Percentiles rank a stretch among this genome's conserved stretches.
phyloP scores from a whole-genome alignment of 1,284 basidiomycete species.

The Malassezia dermatis region DNA sequence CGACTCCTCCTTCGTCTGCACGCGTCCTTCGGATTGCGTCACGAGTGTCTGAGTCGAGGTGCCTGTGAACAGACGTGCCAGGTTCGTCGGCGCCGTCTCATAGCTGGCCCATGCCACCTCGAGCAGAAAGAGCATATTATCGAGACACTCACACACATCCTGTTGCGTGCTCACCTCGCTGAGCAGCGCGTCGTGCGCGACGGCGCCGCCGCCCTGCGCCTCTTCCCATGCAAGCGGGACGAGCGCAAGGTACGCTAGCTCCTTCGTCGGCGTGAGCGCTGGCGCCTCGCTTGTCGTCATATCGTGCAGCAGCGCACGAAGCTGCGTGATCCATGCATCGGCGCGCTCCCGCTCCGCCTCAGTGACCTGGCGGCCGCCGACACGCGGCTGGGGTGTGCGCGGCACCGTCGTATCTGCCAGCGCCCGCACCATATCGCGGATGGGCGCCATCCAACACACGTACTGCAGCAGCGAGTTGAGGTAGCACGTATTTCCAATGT shows the following conservation, averaged over 20 bases:
- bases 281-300: constrained; percentile 60
- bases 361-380: constrained; percentile 73
- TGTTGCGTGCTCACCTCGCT: constrained; percentile 70
- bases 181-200: constrained; percentile 23
- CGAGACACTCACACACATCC: constrained; percentile 95
- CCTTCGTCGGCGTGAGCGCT: constrained; percentile 69
- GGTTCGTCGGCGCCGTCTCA: constrained; percentile 4
- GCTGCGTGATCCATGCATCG: constrained; percentile 54
- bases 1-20: constrained; percentile 68
- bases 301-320: constrained; percentile 67
- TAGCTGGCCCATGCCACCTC: constrained; percentile 69
- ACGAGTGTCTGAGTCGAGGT: constrained; percentile 32
- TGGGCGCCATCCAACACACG: constrained; percentile 83
- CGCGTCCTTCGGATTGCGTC: not conserved
- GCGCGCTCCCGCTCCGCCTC: constrained; percentile 62
- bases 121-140: constrained; percentile 97
- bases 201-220: constrained; percentile 3
- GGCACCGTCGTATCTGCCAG: constrained; percentile 42
- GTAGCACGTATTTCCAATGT: constrained; percentile 87
- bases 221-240: constrained; percentile 81
- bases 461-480: constrained; percentile 79
- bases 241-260: constrained; percentile 81
- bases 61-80: constrained; percentile 30
- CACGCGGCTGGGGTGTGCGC: constrained; percentile 56
- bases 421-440: constrained; percentile 64